Percentiles rank a stretch among this genome's conserved stretches.
Conservation (phyloP, 768 basidiomycete genomes). For the Boletus rubescentipes region DNA sequence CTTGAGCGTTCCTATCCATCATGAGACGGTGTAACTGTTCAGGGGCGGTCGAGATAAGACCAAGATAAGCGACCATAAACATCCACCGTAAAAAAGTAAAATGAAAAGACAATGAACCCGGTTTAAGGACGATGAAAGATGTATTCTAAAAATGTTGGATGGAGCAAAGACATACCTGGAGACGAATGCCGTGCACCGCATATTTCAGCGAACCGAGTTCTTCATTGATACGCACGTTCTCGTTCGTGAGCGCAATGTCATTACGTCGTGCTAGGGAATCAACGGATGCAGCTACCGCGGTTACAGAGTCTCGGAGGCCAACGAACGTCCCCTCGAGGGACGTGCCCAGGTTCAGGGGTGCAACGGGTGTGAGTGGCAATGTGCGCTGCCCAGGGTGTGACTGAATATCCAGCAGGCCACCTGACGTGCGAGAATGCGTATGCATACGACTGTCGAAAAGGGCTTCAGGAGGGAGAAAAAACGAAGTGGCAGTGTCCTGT, state of each 20-base stretch:
- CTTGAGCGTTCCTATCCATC: constrained; percentile 70
- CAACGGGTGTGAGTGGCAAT: constrained; percentile 40
- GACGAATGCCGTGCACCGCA: constrained; percentile 70
- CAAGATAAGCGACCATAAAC: constrained; percentile 13
- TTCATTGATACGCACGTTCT: constrained; percentile 69
- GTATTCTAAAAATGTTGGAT: neutral
- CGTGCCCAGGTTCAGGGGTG: constrained; percentile 62
- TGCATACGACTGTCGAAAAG: constrained; percentile 21
- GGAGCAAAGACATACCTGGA: constrained; percentile 56
- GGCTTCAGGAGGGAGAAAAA: constrained; percentile 29
- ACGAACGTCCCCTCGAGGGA: constrained; percentile 61
- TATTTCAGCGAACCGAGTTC: constrained; percentile 70
- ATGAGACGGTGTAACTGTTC: constrained; percentile 64
- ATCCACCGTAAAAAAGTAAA: constrained; percentile 6
- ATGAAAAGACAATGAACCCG: constrained; percentile 7
- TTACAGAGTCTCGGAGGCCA: constrained; percentile 59
- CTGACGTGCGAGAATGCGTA: constrained; percentile 14
- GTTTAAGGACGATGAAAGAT: neutral
- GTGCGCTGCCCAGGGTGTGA: constrained; percentile 24
- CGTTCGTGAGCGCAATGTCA: constrained; percentile 68
- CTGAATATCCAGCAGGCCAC: constrained; percentile 20
- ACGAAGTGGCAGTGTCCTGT: constrained; percentile 23
- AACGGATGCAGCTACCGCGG: constrained; percentile 55
- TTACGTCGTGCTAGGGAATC: constrained; percentile 61
- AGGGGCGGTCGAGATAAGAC: constrained; percentile 11